Conservation (phyloP, 441 rosid species). For the Adansonia gregorii region DNA sequence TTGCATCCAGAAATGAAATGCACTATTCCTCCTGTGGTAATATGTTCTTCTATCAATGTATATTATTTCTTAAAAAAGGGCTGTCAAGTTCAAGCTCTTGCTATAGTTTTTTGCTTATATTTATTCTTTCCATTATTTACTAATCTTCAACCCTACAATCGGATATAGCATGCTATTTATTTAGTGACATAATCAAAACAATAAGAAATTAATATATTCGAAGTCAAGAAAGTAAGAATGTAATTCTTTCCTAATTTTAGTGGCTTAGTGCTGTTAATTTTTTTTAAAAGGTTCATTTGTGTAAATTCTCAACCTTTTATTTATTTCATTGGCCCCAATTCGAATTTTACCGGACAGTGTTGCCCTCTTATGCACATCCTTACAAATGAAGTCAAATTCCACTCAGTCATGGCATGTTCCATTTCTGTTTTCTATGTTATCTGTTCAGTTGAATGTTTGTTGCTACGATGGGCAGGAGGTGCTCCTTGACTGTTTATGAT, state of each 20-base stretch:
- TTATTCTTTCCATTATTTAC: conserved; percentile 16
- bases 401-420: background rate
- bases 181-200: background rate
- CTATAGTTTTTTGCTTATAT: background rate
- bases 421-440: background rate
- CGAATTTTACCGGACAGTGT: background rate
- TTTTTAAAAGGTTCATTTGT: conserved; percentile 1
- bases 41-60: conserved; percentile 22
- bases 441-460: background rate
- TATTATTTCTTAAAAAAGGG: background rate
- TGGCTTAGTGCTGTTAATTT: background rate
- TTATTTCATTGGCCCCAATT: background rate
- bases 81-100: background rate
- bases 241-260: background rate
- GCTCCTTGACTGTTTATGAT: background rate
- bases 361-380: background rate
- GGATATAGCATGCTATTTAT: background rate
- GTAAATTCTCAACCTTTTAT: background rate
- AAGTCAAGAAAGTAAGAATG: background rate
- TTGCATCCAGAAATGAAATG: conserved; percentile 39
- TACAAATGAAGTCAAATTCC: background rate
- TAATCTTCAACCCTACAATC: background rate
- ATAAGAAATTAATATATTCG: background rate
- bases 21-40: conserved; percentile 38
- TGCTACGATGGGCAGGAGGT: background rate